phyloP scores from a whole-genome alignment of 257 asterid species.

The Salvia miltiorrhiza region DNA sequence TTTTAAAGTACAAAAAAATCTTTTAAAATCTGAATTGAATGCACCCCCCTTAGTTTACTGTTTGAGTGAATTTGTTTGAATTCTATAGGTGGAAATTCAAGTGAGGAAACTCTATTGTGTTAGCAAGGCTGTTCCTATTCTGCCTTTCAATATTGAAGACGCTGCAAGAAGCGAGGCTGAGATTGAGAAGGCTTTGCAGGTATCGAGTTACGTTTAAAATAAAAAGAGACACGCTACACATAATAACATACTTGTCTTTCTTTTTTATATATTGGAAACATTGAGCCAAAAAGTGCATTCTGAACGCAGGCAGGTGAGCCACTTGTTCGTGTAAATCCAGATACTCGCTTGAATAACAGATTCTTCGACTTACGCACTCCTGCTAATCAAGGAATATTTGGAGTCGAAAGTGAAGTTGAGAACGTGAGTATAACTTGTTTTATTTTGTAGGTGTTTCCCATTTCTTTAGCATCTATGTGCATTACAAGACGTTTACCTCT shows the following conservation, averaged over 20 bases:
- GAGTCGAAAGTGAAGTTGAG: slow-evolving; percentile 64
- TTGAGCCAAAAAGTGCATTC: neutral
- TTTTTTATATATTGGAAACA: neutral
- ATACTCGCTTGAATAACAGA: slow-evolving; percentile 77
- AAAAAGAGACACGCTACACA: slow-evolving; percentile 21
- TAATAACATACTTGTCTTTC: neutral
- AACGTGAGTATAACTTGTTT: slow-evolving; percentile 39
- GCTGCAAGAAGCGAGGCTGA: slow-evolving; percentile 79
- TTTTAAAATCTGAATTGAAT: too few species aligned
- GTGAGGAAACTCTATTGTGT: slow-evolving; percentile 61
- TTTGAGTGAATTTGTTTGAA: neutral
- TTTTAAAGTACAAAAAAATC: too few species aligned
- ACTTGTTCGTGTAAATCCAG: slow-evolving; percentile 87
- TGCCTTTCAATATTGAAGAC: slow-evolving; percentile 73
- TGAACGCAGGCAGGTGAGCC: slow-evolving; percentile 68
- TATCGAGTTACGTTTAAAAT: too few species aligned
- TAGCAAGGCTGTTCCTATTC: slow-evolving; percentile 51
- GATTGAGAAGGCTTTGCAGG: too few species aligned
- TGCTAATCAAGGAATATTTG: slow-evolving; percentile 79
- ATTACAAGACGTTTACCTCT: too few species aligned
- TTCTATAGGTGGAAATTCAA: slow-evolving; percentile 70
- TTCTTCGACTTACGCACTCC: slow-evolving; percentile 74
- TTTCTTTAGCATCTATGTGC: too few species aligned
- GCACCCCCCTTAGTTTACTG: too few species aligned
- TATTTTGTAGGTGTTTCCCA: neutral